Evolutionary conservation across 1,284 basidiomycete genomes (phyloP).

Genomic region (Cryptococcus floricola): DNA sequence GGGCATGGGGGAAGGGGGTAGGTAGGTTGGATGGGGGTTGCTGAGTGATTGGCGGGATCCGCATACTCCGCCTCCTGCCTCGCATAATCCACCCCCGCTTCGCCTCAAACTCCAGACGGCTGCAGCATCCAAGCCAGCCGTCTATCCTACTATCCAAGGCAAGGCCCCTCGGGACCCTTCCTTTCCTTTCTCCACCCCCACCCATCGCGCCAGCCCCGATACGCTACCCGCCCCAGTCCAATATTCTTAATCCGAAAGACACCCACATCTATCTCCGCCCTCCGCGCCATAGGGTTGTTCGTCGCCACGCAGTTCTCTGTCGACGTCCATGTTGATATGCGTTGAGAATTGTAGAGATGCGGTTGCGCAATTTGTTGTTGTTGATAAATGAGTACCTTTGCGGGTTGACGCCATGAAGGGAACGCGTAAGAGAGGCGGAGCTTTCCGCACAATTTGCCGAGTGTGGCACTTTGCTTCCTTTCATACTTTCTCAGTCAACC

Average conservation of each 20-base stretch:
- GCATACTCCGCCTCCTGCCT: neutral
- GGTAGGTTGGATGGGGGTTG: neutral
- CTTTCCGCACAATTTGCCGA: neutral
- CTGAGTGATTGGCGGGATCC: neutral
- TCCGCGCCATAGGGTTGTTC: slow-evolving; percentile 31
- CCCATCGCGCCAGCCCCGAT: no score
- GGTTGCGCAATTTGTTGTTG: neutral
- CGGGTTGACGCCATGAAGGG: neutral
- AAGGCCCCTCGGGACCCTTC: neutral
- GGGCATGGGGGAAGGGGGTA: neutral
- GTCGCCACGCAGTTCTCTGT: slow-evolving; percentile 32
- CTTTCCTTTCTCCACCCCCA: neutral
- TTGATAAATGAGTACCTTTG: neutral
- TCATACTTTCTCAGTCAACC: no score
- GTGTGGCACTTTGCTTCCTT: slow-evolving; percentile 1
- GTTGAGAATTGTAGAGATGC: neutral
- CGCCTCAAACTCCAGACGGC: neutral
- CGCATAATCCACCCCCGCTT: neutral
- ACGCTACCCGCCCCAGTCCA: slow-evolving; percentile 5
- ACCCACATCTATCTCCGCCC: slow-evolving; percentile 23
- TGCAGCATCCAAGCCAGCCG: neutral
- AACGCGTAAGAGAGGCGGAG: neutral
- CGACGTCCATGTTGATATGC: slow-evolving; percentile 33
- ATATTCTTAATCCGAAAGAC: slow-evolving; percentile 7
- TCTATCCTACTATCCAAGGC: neutral